Evolutionary conservation across 331 rosid genomes (phyloP), one percentile per base, ranked within the genome.

Genomic region (Malus hybrid): DNA sequence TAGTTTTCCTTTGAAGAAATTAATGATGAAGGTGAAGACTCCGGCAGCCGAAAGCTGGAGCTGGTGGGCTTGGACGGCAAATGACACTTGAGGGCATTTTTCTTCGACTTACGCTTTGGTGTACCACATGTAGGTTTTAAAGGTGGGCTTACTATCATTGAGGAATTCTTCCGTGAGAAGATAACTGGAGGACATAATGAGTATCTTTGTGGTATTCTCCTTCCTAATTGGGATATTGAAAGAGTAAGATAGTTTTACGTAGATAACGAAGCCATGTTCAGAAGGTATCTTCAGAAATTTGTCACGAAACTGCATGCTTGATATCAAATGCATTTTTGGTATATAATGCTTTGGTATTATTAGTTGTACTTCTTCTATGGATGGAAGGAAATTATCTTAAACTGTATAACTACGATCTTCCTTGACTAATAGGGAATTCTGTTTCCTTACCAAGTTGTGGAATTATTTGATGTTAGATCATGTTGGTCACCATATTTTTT

Each of bases 121-220:
- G 34, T 39, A 19, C 20, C 54, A 36, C 80, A 86, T 87, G 69
- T 83, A 60, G 90, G 83, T 39, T 83, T 78, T 77, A 78, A 83
- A 66, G 81, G 81, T 69, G 87, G 90, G 20, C 28, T 76, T 46
- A 82, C 87, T 19, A 83, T 86, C 14, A 72, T 70, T 66, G 90
- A 83, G 65, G 84, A 86, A 22, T 86, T 80, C 71, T 86, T 83
- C 54, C n/a, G 74, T 14, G 52, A 83, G 22, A 78, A 76, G 32
- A 81, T 81, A 42, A 83, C 82, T 70, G 87, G 87, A 20, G 79
- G n/a, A 70, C 85, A 86, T 63, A 86, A 86, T 44, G 87, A 81
- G 29, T 69, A 81, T 52, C 82, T 83, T 11, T 65, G 82, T 68
- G 20, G 62, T 48, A 72, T 59, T 31, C 86, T 86, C 61, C 64